Base-by-base conservation (phyloP, 805 yeast genomes). In the Candida saitoana region DNA sequence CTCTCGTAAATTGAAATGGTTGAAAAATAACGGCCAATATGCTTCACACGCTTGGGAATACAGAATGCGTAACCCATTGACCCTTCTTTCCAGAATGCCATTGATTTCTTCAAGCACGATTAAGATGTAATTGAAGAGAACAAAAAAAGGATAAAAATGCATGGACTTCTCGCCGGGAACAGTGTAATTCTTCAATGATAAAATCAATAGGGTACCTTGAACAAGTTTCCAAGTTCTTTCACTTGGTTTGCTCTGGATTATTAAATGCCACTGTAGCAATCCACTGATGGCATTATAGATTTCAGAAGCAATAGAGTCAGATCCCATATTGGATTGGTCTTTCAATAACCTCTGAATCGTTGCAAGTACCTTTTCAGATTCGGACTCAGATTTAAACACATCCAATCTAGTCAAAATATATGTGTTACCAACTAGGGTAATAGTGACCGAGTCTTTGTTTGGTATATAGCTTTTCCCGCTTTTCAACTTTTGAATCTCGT, bases 181-280 rank as follows among this genome's bases (percentile, higher is more conserved):
- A 33, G 20, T 19, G 27, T 29, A 41, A 31, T 24, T 38, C 15
- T 15, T 11, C 7, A 8, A n/a, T 20, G 36, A 25, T 14, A 50
- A 41, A 7, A 43, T 50, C 35, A 41, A 38, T 15, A 62, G 39
- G 2, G 48, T 42, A 5, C 36, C 18, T 2, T 36, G 34, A 12
- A 63, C 16, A 1, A 49, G 36, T 12, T 40, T 43, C 52, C 56
- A 46, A n/a, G 50, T 36, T n/a, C 34, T 46, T 3, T 46, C 52
- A 3, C 49, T 17, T 2, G 66, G 61, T 4, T 47, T 38, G 30
- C 59, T 58, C 35, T 67, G 71, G 2, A 57, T 18, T 12, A 63
- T 59, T 17, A 69, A 49, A 24, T 46, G 38, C 73, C 73, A 69
- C 31, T 53, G 49, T 4, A 64, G 46, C 6, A 68, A 32, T 0